A percentile compares a stretch with the other conserved stretches of the same genome.
Conservation (phyloP, 73 alveolate species). For the Paramecium primaurelia region DNA sequence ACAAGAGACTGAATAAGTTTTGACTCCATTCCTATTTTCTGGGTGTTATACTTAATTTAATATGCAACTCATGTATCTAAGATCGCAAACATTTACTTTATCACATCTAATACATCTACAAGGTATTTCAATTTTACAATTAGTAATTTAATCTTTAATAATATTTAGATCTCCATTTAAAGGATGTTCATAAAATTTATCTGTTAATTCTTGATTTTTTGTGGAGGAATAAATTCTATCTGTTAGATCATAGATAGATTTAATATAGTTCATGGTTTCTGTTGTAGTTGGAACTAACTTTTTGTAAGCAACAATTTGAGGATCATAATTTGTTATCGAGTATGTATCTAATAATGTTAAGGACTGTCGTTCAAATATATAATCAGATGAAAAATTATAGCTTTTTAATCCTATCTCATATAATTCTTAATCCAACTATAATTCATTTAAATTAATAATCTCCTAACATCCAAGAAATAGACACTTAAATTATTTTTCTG, state of each 20-base stretch:
- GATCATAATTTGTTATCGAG: neutral
- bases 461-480: neutral
- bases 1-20: neutral
- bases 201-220: neutral
- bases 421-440: neutral
- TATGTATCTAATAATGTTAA: neutral
- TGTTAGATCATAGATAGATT: neutral
- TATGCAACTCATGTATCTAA: slow-evolving; percentile 4
- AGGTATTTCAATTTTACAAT: neutral
- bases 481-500: neutral
- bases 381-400: neutral
- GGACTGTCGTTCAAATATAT: neutral
- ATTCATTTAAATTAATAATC: neutral
- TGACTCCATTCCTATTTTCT: slow-evolving; percentile 4
- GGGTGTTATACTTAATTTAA: neutral
- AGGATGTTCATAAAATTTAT: neutral
- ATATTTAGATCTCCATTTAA: neutral
- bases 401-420: neutral
- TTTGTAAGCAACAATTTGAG: neutral
- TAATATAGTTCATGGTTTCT: neutral
- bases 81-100: neutral
- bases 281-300: neutral
- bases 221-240: neutral
- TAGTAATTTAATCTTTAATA: neutral
- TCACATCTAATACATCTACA: slow-evolving; percentile 34